Base-by-base conservation (phyloP, 306 rosid genomes). In the Lathyrus aphaca region DNA sequence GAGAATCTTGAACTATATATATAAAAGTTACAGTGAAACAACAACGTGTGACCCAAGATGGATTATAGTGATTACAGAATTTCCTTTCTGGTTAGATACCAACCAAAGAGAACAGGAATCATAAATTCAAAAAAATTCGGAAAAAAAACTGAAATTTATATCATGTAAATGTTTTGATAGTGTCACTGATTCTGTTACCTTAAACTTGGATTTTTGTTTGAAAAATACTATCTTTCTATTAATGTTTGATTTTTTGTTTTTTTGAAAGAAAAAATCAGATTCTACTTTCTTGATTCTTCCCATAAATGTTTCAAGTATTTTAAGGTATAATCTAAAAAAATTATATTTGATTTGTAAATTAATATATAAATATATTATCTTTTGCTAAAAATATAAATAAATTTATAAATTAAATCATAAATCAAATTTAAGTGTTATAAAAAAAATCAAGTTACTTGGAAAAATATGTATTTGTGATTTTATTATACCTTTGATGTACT, bases 1-100 rank as follows among this genome's bases (percentile, higher is more conserved):
- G 9, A 77, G 82, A 82, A 82, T 81, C 75, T 56, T 67, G 43
- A 54, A 66, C 55, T 53, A 51, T 59, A 71, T 66, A 43, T 27
- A 25, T 39, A 38, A 18, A 35, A 29, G 4, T 30, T 39, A 30
- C 12, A 3, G 18, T 5, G 29, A 19, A 50, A 51, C 30, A 30
- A 58, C 7, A 30, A 12, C 15, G 60, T 23, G 15, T 10, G 56
- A 54, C n/a, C n/a, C 9, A 42, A 54, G 66, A 55, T 62, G 54
- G 71, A 79, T 64, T 58, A 19, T 10, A 38, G 69, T 62, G 45
- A 16, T 72, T 57, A 72, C 10, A 63, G 44, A 66, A 66, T 73
- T 71, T 78, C 72, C 58, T 54, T 78, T 66, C 17, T 43, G 0
- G 48, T 60, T 71, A 71, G 55, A 71, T 71, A 68, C 25, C 5